phyloP scores from a whole-genome alignment of 257 asterid genomes.

The Scutellaria galericulata region DNA sequence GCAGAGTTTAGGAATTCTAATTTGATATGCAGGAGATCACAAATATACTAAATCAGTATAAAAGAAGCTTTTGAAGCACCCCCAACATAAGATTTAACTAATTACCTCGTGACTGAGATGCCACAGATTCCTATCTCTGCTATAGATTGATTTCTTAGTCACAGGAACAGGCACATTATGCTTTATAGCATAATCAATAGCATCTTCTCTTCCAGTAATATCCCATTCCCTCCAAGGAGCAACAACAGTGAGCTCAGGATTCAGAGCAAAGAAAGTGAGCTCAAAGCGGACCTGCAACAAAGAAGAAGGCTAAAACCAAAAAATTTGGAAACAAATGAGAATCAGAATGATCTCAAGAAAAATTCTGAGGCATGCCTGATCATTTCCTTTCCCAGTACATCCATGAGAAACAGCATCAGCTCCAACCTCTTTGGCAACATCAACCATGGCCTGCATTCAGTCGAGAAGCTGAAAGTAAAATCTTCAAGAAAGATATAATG shows the following conservation, averaged over 20 bases:
- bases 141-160: conserved; percentile 91
- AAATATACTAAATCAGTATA: neutral
- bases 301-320: conserved; percentile 16
- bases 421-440: conserved; percentile 95
- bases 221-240: conserved; percentile 99
- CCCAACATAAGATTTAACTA: neutral
- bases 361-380: conserved; percentile 62
- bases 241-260: conserved; percentile 91
- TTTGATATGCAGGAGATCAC: neutral
- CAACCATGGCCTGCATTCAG: conserved; percentile 89
- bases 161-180: conserved; percentile 93
- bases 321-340: neutral
- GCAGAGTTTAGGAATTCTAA: too few species aligned
- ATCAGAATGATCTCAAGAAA: conserved; percentile 13
- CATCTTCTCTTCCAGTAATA: conserved; percentile 93
- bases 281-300: conserved; percentile 84
- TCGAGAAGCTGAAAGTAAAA: neutral
- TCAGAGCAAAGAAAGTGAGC: conserved; percentile 95
- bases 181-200: conserved; percentile 90
- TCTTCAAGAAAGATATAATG: neutral
- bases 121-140: conserved; percentile 98
- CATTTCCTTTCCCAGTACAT: conserved; percentile 97
- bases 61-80: neutral
- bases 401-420: conserved; percentile 99
- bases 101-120: conserved; percentile 97